Evolutionary conservation across 2,329 filamentous ascomycete genomes (phyloP), one percentile per base, ranked within the genome.

Genomic region (Alternaria brassicicola): DNA sequence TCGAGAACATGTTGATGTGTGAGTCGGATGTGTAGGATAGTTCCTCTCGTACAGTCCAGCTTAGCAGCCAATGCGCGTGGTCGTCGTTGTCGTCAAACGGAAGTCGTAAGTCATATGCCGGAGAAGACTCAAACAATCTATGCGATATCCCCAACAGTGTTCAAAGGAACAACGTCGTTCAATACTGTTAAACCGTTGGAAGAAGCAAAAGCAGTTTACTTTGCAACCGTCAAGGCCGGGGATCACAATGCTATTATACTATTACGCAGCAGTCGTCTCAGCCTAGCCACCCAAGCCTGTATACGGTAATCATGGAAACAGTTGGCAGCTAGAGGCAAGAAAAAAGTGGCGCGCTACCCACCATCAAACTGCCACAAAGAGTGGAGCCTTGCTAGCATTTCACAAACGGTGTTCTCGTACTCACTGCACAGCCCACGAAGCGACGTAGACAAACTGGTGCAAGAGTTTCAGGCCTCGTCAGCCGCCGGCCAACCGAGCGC

Each of bases 381-480:
- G 52, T 55, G 51, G 51, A 49, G 48, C 46, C 47, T 43, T 17
- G 31, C 38, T 25, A 52, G 47, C 38, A 49, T 30, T 52, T 39
- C 49, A 42, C 35, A 46, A 49, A 48, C 46, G 53, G 52, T 41
- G 1, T 47, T 36, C 17, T 47, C 39, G 46, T 23, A 47, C 30
- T 35, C 43, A 19, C 39, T 60, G 62, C 62, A 64, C 59, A 63
- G 62, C 62, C 62, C 46, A 33, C 52, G 68, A 60, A 68, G 60
- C 66, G 64, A 61, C 57, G 58, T 19, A 21, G 38, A 42, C 25
- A 35, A 45, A 45, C 58, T 64, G 46, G 51, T 47, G 42, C 50
- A 45, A 48, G 59, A 55, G 72, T 75, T 73, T 75, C 71, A 75
- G 68, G 68, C 66, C 67, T 75, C 71, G 72, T 75, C 71, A 75